These are phyloP conservation scores for Sabuloglossum arenarium DNA, from an alignment of 495 filamentous ascomycete species.

Conservation along the genomic window DNA sequence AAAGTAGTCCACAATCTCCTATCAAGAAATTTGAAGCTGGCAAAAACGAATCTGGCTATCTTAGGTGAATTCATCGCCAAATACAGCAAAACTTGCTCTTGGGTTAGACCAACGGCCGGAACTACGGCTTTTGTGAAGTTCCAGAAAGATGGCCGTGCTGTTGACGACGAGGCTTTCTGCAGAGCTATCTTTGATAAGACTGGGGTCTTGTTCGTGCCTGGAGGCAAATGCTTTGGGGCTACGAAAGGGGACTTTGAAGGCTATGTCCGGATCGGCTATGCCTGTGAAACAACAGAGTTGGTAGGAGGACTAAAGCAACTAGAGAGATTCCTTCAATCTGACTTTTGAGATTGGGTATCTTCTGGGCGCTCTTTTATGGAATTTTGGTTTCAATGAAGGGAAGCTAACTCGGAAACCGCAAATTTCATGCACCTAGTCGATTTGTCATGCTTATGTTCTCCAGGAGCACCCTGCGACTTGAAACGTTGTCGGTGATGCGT, in stretches of 20 bases:
- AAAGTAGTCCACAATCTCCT: slow-evolving; percentile 46
- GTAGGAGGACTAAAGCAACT: slow-evolving; percentile 42
- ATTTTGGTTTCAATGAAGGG: no score
- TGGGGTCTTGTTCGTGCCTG: slow-evolving; percentile 67
- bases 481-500: no score
- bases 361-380: no score
- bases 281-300: slow-evolving; percentile 48
- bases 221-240: slow-evolving; percentile 50
- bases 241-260: slow-evolving; percentile 45
- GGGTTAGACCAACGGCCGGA: slow-evolving; percentile 61
- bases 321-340: slow-evolving; percentile 38
- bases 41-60: slow-evolving; percentile 44
- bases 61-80: slow-evolving; percentile 46
- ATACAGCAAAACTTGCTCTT: slow-evolving; percentile 40
- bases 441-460: no score
- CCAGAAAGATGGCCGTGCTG: slow-evolving; percentile 34
- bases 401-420: no score
- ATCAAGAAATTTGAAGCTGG: slow-evolving; percentile 46
- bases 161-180: slow-evolving; percentile 57
- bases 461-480: no score
- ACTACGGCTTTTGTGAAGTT: slow-evolving; percentile 71
- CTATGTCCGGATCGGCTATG: slow-evolving; percentile 63
- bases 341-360: no score
- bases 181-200: slow-evolving; percentile 42
- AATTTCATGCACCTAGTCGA: no score